Conservation (phyloP, 2,329 filamentous ascomycete species). For the Penicillium sp. region DNA sequence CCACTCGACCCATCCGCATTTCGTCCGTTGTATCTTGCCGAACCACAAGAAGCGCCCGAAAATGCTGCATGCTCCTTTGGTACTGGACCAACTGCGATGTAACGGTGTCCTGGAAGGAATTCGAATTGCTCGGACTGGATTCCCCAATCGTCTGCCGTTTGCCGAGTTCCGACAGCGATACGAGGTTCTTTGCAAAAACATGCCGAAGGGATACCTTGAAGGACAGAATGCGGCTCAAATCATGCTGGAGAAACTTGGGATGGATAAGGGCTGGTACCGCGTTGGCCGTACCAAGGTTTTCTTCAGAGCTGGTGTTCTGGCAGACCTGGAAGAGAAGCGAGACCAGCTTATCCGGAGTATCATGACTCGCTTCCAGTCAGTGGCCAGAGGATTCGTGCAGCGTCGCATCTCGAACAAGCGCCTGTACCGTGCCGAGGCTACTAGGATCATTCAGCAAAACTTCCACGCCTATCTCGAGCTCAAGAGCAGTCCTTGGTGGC, state of each 20-base stretch:
- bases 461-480: constrained; percentile 88
- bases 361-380: constrained; percentile 86
- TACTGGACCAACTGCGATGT: constrained; percentile 93
- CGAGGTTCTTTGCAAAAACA: constrained; percentile 81
- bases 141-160: constrained; percentile 88
- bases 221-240: constrained; percentile 78
- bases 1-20: constrained; percentile 94
- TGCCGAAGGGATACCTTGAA: constrained; percentile 87
- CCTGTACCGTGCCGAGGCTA: constrained; percentile 89
- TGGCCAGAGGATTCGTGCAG: constrained; percentile 84
- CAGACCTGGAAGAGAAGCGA: constrained; percentile 92
- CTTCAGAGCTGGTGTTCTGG: constrained; percentile 91
- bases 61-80: constrained; percentile 83
- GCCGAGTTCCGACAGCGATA: constrained; percentile 93
- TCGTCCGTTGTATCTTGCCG: constrained; percentile 93
- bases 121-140: constrained; percentile 90
- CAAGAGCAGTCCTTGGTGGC: constrained; percentile 95
- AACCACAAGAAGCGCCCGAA: constrained; percentile 98
- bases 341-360: constrained; percentile 91
- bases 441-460: constrained; percentile 88
- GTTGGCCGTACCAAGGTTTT: constrained; percentile 97
- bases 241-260: constrained; percentile 81
- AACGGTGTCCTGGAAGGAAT: constrained; percentile 99
- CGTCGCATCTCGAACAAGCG: constrained; percentile 85
- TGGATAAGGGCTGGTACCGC: constrained; percentile 82